A percentile compares a stretch with the other conserved stretches of the same genome.
Evolutionary conservation across 768 basidiomycete genomes (phyloP).

Genomic region (Rhizopogon rudus): DNA sequence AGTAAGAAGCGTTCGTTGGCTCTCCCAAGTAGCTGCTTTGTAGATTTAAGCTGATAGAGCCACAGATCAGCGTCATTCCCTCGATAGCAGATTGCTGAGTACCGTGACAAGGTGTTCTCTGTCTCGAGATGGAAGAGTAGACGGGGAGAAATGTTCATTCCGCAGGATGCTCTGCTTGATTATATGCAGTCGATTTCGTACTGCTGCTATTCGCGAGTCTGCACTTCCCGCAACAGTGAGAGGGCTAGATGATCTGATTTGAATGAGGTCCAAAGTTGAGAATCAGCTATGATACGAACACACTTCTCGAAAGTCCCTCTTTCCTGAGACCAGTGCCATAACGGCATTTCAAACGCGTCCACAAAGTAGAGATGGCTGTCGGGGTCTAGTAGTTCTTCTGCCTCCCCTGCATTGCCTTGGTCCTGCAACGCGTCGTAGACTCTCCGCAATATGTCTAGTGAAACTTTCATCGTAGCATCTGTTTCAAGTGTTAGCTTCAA

Average conservation of each 20-base stretch:
- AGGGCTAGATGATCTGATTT: slow-evolving; percentile 43
- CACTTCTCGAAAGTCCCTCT: slow-evolving; percentile 87
- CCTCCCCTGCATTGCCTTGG: slow-evolving; percentile 41
- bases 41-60: slow-evolving; percentile 73
- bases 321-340: slow-evolving; percentile 87
- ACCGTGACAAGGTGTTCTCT: slow-evolving; percentile 86
- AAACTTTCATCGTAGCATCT: slow-evolving; percentile 86
- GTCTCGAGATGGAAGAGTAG: slow-evolving; percentile 86
- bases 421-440: slow-evolving; percentile 75
- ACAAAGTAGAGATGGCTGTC: slow-evolving; percentile 80
- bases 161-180: slow-evolving; percentile 91
- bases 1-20: slow-evolving; percentile 87
- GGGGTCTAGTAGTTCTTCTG: slow-evolving; percentile 67
- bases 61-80: background rate
- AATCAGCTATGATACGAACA: slow-evolving; percentile 10
- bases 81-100: slow-evolving; percentile 4
- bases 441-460: slow-evolving; percentile 56
- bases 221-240: slow-evolving; percentile 79
- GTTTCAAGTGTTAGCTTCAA: background rate
- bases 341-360: slow-evolving; percentile 94
- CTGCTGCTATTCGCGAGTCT: slow-evolving; percentile 71
- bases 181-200: slow-evolving; percentile 83
- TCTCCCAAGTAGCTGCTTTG: slow-evolving; percentile 91
- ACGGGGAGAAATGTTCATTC: slow-evolving; percentile 97
- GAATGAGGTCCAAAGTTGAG: slow-evolving; percentile 7